phyloP scores from a whole-genome alignment of 202 grass and related monocot genomes.

The Dendrocalamus latiflorus region DNA sequence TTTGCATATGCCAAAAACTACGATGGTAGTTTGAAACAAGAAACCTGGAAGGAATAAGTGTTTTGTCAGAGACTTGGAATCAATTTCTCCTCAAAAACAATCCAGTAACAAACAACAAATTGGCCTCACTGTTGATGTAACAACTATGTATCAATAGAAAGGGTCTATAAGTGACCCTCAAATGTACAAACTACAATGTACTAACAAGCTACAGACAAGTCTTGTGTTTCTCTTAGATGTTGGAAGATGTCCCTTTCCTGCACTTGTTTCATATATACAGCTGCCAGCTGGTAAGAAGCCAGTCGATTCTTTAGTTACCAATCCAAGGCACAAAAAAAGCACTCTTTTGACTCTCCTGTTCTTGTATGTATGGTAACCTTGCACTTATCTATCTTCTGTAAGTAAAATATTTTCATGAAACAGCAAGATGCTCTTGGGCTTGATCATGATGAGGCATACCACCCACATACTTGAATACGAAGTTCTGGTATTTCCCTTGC shows the following conservation, averaged over 20 bases:
- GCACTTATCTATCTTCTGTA: neutral
- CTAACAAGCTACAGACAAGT: neutral
- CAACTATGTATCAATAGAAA: neutral
- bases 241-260: neutral
- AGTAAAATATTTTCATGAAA: neutral
- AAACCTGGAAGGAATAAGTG: too few species aligned
- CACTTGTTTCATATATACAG: slow-evolving; percentile 4
- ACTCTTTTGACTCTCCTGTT: neutral
- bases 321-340: neutral
- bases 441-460: neutral
- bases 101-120: too few species aligned
- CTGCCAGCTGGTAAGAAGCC: neutral
- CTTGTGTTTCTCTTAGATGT: slow-evolving; percentile 6
- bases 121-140: too few species aligned
- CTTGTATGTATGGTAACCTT: neutral
- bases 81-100: too few species aligned
- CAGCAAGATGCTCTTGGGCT: neutral
- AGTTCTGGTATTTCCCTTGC: neutral
- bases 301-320: neutral
- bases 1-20: too few species aligned
- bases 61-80: too few species aligned
- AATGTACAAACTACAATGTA: slow-evolving; percentile 6
- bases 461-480: neutral
- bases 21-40: too few species aligned
- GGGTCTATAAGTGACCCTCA: neutral